A percentile compares a stretch with the other conserved stretches of the same genome.
phyloP scores from a whole-genome alignment of 2,329 filamentous ascomycete genomes.

The Bisporella sp. region DNA sequence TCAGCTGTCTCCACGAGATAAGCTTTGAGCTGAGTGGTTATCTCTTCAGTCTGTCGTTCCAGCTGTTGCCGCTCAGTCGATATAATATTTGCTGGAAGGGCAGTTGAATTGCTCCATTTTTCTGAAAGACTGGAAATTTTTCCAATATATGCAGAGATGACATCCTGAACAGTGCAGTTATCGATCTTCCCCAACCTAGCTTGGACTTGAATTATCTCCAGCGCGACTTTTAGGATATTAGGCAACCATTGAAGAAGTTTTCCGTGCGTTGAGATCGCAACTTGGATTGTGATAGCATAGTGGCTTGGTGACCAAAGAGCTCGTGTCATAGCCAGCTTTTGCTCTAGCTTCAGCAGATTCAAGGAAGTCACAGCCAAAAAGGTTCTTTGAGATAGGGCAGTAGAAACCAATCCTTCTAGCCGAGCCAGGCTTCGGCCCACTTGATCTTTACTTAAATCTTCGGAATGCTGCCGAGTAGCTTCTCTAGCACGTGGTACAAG shows the following conservation, averaged over 20 bases:
- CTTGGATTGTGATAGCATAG: conserved; percentile 13
- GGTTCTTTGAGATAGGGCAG: conserved; percentile 53
- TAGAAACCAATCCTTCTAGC: conserved; percentile 75
- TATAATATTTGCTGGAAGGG: conserved; percentile 45
- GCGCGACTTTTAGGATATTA: conserved; percentile 57
- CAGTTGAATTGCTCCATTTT: conserved; percentile 35
- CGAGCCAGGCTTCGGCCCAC: conserved; percentile 73
- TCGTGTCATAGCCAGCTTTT: conserved; percentile 15
- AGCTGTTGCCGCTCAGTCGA: conserved; percentile 29
- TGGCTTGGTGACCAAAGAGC: conserved; percentile 35
- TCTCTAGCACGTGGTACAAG: conserved; percentile 61
- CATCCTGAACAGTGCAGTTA: conserved; percentile 36
- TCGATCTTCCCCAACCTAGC: conserved; percentile 50
- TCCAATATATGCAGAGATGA: conserved; percentile 43
- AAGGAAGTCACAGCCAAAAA: conserved; percentile 14
- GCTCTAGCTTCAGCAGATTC: conserved; percentile 14
- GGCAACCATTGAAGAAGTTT: conserved; percentile 51
- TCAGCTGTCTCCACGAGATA: conserved; percentile 36
- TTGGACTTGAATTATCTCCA: conserved; percentile 59
- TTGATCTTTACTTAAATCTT: conserved; percentile 78
- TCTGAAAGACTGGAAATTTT: conserved; percentile 38
- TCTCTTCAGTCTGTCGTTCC: conserved; percentile 12
- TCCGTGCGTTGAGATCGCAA: conserved; percentile 19
- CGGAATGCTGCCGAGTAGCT: conserved; percentile 66
- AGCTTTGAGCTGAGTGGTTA: conserved; percentile 9